Base-by-base conservation (phyloP, 2,329 filamentous ascomycete species). In the Ophiostoma quercus region DNA sequence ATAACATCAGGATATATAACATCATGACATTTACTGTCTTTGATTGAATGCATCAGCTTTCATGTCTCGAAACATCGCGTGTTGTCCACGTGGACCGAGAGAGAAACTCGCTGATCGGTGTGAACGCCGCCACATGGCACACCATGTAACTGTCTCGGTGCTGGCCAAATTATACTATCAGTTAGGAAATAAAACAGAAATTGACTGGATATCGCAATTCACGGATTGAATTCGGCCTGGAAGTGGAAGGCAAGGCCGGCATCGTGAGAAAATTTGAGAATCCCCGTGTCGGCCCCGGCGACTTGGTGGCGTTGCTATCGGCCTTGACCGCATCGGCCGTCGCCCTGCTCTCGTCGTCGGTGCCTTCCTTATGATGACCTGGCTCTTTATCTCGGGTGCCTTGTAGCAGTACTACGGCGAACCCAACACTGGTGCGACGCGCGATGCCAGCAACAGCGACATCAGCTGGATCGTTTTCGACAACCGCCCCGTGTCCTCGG, bases 331-430 rank as follows among this genome's bases (percentile, higher is more conserved):
- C 72, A 81, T 84, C 73, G 86, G 87, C 60, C 85, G 87, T 9
- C 84, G 87, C 0, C 83, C 83, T 0, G 80, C 85, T 0, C 79
- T 89, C 11, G 80, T 89, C 1, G 71, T 83, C 22, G 86, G 86
- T 2, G 82, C 85, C 2, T 84, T 87, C 73, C 75, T 84, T 66
- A 87, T 88, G 84, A 85, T 85, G 77, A 82, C 81, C 6, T 88
- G 84, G 80, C 79, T 90, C 68, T 88, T 89, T 75, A 83, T 86
- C 72, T 87, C 86, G 47, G 88, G 80, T 29, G 84, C 83, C 11
- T 79, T 91, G 1, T 85, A 90, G 76, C 88, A 87, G 12, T 79
- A 80, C 34, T 86, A 88, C 71, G 88, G 88, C 47, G 77, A 82
- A 43, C 78, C 82, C 1, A 84, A 84, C 73, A 78, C 77, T 1